Base-by-base conservation (phyloP, 1,139 yeast species). In the Starmera stellimalicola region DNA sequence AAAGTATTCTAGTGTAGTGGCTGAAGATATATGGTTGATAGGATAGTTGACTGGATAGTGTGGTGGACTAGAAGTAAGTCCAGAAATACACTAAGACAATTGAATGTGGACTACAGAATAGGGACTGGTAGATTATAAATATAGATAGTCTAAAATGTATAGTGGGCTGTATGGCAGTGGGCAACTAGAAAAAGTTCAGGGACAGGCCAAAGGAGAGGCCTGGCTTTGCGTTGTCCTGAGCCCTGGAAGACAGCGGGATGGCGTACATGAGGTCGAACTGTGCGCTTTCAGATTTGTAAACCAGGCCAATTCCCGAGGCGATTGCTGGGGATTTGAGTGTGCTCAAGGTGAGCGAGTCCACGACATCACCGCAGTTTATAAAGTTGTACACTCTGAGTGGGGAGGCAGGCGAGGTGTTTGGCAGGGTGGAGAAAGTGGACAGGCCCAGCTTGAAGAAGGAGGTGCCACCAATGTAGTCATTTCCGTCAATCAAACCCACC, bases 401-500 rank as follows among this genome's bases (percentile, higher is more conserved):
- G 9, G 54, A 47, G 5, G 37, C 19, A 3, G 36, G 25, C 11
- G 43, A 33, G 3, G 51, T 43, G 36, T 50, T 52, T 37, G 57
- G 56, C 9, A 49, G n/a, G 31, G 37, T 42, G n/a, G 54, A 36
- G 34, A 48, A 56, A n/a, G 50, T 32, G n/a, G 53, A 48, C 2
- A 55, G 37, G 20, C 47, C 45, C 5, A 54, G 36, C 35, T 44
- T 53, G 37, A 45, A 51, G 5, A 51, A 37, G 4, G 58, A 47
- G 3, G 50, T 37, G 9, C 58, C 43, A 29, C 57, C 58, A 22
- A 53, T 32, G 37, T 46, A 50, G 24, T 51, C 51, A 23, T 44
- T 40, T 17, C 55, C 53, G 23, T 46, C 77, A 44, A 78, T 76
- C 1, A 88, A 82, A 0, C 95, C 95, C 26, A 83, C 60, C 2